Conservation (phyloP, 1,139 yeast species). For the Hanseniaspora sp. region DNA sequence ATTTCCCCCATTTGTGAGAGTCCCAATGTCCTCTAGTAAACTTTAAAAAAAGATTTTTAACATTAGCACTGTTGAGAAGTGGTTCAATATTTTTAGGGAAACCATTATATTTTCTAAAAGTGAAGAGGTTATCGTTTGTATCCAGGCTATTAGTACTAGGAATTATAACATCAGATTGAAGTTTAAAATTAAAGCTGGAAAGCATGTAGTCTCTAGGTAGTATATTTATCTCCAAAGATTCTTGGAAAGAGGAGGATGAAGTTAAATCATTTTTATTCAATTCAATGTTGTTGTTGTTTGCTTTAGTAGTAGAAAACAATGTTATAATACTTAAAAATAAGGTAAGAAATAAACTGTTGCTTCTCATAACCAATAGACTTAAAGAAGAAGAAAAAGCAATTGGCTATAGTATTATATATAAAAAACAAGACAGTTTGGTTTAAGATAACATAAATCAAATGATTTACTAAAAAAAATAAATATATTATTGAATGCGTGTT, state of each 20-base stretch:
- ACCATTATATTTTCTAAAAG: constrained; percentile 48
- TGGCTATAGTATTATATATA: too few relatives aligned
- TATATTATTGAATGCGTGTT: too few relatives aligned
- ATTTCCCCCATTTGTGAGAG: constrained; percentile 71
- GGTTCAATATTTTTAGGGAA: constrained; percentile 82
- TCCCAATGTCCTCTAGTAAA: constrained; percentile 98
- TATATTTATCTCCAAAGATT: neutral
- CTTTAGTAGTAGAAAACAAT: too few relatives aligned
- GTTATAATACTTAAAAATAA: too few relatives aligned
- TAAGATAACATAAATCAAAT: too few relatives aligned
- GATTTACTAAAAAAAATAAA: too few relatives aligned
- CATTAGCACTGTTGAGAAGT: constrained; percentile 51
- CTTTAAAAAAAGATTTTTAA: constrained; percentile 69
- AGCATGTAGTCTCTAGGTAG: constrained; percentile 12
- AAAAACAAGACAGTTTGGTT: too few relatives aligned
- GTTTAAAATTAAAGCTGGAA: constrained; percentile 37
- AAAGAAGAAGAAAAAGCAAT: too few relatives aligned
- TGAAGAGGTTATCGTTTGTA: constrained; percentile 23
- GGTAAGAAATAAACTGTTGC: neutral
- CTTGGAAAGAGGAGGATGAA: neutral
- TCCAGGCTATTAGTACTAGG: constrained; percentile 22
- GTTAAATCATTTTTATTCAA: neutral
- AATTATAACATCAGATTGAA: constrained; percentile 40
- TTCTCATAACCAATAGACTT: too few relatives aligned
- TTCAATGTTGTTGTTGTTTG: neutral